phyloP scores from a whole-genome alignment of 2,329 filamentous ascomycete genomes.

The Lachnellula arida region DNA sequence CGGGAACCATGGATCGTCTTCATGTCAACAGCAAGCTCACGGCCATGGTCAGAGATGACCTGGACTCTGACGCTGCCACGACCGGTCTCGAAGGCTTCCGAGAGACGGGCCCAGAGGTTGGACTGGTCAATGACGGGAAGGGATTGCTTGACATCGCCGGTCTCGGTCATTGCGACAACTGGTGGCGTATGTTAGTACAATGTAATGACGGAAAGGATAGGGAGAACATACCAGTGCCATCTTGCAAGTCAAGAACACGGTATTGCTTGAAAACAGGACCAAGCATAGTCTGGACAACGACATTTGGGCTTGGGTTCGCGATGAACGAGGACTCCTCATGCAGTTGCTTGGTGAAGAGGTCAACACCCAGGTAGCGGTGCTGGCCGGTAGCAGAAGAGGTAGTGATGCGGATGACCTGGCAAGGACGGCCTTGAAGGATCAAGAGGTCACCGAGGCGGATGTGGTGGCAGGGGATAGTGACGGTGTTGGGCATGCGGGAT shows the following conservation, averaged over 20 bases:
- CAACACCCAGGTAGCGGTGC: slow-evolving; percentile 99
- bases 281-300: slow-evolving; percentile 99
- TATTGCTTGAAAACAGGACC: slow-evolving; percentile 99
- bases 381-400: slow-evolving; percentile 96
- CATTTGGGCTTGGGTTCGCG: slow-evolving; percentile 92
- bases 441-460: slow-evolving; percentile 98
- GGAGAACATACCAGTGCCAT: slow-evolving; percentile 55
- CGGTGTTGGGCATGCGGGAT: slow-evolving; percentile 62
- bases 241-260: slow-evolving; percentile 95
- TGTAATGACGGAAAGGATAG: slow-evolving; percentile 10
- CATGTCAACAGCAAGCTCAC: slow-evolving; percentile 96
- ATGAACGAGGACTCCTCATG: slow-evolving; percentile 98
- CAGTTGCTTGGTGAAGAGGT: slow-evolving; percentile 99
- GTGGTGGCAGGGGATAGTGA: slow-evolving; percentile 99
- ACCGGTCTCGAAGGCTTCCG: slow-evolving; percentile 81
- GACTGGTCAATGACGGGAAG: slow-evolving; percentile 94
- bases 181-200: slow-evolving; percentile 12
- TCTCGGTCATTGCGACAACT: slow-evolving; percentile 98
- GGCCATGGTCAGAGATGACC: slow-evolving; percentile 88
- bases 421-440: slow-evolving; percentile 97
- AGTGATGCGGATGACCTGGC: slow-evolving; percentile 99
- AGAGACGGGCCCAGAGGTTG: slow-evolving; percentile 75
- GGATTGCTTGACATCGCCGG: slow-evolving; percentile 91
- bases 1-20: slow-evolving; percentile 88
- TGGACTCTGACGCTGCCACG: slow-evolving; percentile 91